phyloP scores from a whole-genome alignment of 352 stramenopile genomes.

The Phytophthora aleatoria region DNA sequence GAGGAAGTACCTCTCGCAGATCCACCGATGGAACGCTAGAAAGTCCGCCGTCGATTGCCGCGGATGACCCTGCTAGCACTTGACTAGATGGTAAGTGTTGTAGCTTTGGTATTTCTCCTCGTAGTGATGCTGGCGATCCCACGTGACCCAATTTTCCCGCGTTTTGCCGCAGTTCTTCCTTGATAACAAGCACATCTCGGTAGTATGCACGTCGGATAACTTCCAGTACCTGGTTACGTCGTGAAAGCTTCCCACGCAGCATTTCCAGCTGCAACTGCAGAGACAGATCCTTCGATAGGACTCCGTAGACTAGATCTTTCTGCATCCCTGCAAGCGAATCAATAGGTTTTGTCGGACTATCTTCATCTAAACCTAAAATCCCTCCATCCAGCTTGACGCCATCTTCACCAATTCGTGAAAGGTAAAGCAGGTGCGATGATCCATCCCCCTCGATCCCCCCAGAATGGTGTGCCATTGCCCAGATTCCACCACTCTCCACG shows the following conservation, averaged over 20 bases:
- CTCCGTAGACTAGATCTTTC: constrained; percentile 36
- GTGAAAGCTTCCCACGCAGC: constrained; percentile 65
- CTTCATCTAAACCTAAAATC: constrained; percentile 13
- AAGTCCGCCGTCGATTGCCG: constrained; percentile 35
- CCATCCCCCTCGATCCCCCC: constrained; percentile 5
- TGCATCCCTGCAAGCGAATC: constrained; percentile 15
- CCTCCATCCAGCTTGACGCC: constrained; percentile 3
- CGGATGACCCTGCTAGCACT: constrained; percentile 4
- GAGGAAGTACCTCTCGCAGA: constrained; percentile 61
- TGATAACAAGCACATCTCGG: constrained; percentile 83
- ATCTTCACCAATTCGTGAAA: constrained; percentile 23
- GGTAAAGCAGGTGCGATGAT: constrained; percentile 11
- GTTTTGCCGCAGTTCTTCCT: constrained; percentile 71
- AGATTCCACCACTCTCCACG: not conserved
- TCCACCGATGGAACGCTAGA: constrained; percentile 73
- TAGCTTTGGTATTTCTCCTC: constrained; percentile 19
- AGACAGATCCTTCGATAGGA: constrained; percentile 41
- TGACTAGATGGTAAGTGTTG: constrained; percentile 19
- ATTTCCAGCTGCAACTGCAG: constrained; percentile 63
- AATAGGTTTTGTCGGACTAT: constrained; percentile 7
- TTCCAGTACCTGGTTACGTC: constrained; percentile 76
- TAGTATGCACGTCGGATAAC: constrained; percentile 81
- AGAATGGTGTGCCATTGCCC: constrained; percentile 22
- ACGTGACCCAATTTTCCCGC: constrained; percentile 23
- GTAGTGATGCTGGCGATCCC: constrained; percentile 6